Conservation (phyloP, 2,329 filamentous ascomycete genomes). For the Incumbomyces lentus region DNA sequence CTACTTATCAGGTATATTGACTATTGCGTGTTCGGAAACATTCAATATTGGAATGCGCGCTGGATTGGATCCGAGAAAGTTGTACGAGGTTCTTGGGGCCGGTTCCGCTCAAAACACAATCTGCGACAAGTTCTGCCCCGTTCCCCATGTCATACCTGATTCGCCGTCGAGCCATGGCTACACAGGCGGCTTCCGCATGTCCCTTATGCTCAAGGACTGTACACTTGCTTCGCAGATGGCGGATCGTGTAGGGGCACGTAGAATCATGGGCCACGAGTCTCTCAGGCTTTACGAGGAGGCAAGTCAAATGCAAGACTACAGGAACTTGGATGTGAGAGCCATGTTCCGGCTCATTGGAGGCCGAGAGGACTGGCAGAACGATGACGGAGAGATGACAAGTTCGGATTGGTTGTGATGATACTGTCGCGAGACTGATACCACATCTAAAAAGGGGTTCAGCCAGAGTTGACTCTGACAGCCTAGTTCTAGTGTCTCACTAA, state of each 20-base stretch:
- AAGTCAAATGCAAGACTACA: constrained; percentile 3
- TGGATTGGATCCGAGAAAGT: constrained; percentile 15
- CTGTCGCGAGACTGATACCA: no score
- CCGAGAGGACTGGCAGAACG: constrained; percentile 4
- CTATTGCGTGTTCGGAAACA: constrained; percentile 16
- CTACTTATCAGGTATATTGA: constrained; percentile 18
- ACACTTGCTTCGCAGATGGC: constrained; percentile 6
- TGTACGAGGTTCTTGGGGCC: constrained; percentile 18
- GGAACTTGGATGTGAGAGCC: constrained; percentile 5
- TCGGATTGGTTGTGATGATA: no score
- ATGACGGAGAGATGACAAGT: no score
- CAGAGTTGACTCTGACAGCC: no score
- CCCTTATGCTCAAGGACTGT: constrained; percentile 8
- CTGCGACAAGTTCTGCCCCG: constrained; percentile 21
- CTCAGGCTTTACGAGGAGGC: constrained; percentile 5
- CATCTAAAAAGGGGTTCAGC: no score
- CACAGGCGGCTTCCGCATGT: constrained; percentile 24
- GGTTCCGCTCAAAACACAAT: constrained; percentile 19
- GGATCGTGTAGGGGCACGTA: constrained; percentile 7
- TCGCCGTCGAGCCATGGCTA: constrained; percentile 29
- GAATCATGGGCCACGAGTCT: background rate
- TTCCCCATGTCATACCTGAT: constrained; percentile 24
- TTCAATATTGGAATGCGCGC: constrained; percentile 6
- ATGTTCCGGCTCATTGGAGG: constrained; percentile 9
- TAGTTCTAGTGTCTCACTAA: no score